Evolutionary conservation across 371 early-diverging fungal species (phyloP).

Genomic region (Mucor plumbeus): DNA sequence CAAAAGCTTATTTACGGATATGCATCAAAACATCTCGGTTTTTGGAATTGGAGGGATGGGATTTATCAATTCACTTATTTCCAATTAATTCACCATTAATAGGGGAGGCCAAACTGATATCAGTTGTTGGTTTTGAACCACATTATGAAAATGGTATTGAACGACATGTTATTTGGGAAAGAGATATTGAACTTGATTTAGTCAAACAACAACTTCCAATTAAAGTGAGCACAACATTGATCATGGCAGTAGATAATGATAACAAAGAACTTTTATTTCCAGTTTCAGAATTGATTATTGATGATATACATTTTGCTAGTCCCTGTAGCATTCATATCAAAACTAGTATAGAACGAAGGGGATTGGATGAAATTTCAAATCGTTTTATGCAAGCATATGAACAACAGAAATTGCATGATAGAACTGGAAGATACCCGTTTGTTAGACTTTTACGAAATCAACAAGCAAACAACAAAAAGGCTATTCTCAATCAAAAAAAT

Average conservation of each 20-base stretch:
- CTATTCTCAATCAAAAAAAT: conserved; percentile 5
- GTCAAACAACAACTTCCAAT: conserved; percentile 1
- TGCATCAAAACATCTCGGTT: conserved; percentile 24
- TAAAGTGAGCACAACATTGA: conserved; percentile 7
- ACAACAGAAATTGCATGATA: conserved; percentile 12
- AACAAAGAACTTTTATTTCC: conserved; percentile 15
- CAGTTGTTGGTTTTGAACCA: conserved; percentile 26
- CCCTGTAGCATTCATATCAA: conserved; percentile 12
- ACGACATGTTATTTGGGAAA: conserved; percentile 27
- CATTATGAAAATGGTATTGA: conserved; percentile 29
- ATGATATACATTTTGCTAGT: conserved; percentile 29
- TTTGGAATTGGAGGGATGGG: conserved; percentile 28
- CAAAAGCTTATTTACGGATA: conserved; percentile 12
- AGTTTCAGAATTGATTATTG: conserved; percentile 17
- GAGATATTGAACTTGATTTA: conserved; percentile 21
- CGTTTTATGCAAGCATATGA: conserved; percentile 12
- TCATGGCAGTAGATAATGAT: conserved; percentile 10
- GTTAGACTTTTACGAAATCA: conserved; percentile 12
- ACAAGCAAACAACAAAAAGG: not conserved
- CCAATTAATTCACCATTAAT: not conserved
- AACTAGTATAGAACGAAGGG: conserved; percentile 19
- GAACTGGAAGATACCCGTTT: conserved; percentile 16
- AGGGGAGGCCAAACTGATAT: conserved; percentile 8
- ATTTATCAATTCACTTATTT: conserved; percentile 6
- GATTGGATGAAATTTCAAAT: conserved; percentile 25